A percentile compares a stretch with the other conserved stretches of the same genome.
These are phyloP conservation scores for Pinus albicaulis DNA, from an alignment of 75 land plant genomes.

Conservation along the genomic window DNA sequence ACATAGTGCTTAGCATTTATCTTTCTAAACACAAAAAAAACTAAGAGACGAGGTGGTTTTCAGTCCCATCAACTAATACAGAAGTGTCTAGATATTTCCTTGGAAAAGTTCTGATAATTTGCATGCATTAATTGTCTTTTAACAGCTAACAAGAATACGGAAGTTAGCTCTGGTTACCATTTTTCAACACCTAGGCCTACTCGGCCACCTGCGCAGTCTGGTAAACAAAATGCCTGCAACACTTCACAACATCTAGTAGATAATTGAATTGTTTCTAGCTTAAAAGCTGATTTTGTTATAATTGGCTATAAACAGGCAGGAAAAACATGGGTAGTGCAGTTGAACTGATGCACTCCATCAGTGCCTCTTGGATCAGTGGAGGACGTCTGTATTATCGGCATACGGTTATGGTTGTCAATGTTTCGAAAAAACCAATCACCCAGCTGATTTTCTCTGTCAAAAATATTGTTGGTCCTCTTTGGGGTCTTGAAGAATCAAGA, in stretches of 20 bases:
- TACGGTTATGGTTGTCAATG: slow-evolving; percentile 51
- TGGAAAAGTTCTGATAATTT: background rate
- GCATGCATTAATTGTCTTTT: background rate
- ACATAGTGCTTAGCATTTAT: too few relatives aligned
- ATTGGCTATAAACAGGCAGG: background rate
- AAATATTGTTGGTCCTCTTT: slow-evolving; percentile 57
- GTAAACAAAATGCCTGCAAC: background rate
- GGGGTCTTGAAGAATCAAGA: slow-evolving; percentile 50
- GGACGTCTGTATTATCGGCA: slow-evolving; percentile 45
- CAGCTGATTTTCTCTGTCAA: slow-evolving; percentile 44
- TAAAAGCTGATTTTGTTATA: background rate
- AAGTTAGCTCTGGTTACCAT: too few relatives aligned
- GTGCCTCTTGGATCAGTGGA: slow-evolving; percentile 38
- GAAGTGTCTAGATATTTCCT: too few relatives aligned
- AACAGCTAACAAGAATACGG: background rate
- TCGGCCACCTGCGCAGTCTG: background rate
- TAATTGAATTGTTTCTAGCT: too few relatives aligned
- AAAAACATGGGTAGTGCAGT: slow-evolving; percentile 8
- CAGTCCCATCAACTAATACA: too few relatives aligned
- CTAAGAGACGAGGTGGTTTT: too few relatives aligned
- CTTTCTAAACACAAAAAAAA: too few relatives aligned
- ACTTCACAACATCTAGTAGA: too few relatives aligned
- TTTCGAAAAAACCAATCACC: slow-evolving; percentile 36
- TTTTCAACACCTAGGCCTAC: background rate
- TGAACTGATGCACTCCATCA: slow-evolving; percentile 42